phyloP scores from a whole-genome alignment of 2,329 filamentous ascomycete genomes.

The Emergomyces africanus region DNA sequence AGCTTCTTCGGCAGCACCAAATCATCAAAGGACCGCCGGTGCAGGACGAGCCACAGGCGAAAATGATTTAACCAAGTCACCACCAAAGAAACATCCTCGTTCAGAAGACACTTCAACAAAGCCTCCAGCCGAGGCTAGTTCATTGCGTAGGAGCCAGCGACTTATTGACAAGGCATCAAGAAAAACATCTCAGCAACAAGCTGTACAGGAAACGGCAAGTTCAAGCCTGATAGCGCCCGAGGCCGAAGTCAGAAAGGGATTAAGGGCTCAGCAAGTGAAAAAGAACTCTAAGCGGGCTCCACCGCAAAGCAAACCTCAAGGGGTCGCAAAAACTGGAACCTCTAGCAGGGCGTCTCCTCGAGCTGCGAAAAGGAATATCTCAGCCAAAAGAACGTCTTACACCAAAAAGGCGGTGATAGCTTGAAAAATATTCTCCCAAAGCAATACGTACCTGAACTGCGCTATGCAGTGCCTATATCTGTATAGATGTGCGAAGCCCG shows the following conservation, averaged over 20 bases:
- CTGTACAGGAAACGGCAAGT: background rate
- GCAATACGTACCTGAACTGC: background rate
- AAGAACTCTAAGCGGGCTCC: background rate
- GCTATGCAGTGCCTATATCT: background rate
- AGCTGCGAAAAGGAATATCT: background rate
- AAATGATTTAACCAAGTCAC: background rate
- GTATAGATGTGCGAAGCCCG: background rate
- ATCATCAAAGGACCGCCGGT: background rate
- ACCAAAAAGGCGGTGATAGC: no score
- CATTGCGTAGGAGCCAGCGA: slow-evolving; percentile 2
- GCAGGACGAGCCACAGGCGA: background rate
- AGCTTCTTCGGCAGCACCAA: background rate
- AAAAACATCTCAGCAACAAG: background rate
- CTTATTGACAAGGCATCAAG: slow-evolving; percentile 1
- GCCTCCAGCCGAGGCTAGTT: background rate
- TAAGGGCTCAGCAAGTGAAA: background rate
- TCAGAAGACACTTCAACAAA: background rate
- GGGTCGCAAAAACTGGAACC: background rate
- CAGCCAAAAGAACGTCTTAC: no score
- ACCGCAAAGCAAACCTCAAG: background rate
- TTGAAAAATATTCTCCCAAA: no score
- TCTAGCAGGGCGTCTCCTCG: background rate
- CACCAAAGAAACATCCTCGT: background rate
- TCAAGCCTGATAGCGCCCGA: background rate
- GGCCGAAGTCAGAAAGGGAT: background rate